Percentiles rank a stretch among this genome's conserved stretches.
These are phyloP conservation scores for Xylariaceae sp. DNA, from an alignment of 2,329 filamentous ascomycete genomes.

Conservation along the genomic window DNA sequence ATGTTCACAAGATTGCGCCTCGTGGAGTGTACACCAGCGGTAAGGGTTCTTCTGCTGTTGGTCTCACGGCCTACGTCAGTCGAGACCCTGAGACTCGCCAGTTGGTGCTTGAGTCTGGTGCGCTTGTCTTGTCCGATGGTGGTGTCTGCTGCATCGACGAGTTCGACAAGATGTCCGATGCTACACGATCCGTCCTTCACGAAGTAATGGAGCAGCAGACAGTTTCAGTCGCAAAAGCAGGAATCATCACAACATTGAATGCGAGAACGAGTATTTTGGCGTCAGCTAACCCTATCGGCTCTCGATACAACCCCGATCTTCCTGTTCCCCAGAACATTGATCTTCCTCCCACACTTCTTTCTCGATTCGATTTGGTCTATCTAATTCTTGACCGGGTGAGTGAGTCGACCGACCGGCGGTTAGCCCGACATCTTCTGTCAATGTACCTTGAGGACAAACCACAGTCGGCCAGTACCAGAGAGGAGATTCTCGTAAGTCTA, in stretches of 20 bases:
- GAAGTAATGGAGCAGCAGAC: constrained; percentile 89
- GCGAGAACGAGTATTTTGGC: constrained; percentile 92
- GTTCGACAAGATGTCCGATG: constrained; percentile 81
- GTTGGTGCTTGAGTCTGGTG: constrained; percentile 74
- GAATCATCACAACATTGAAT: constrained; percentile 95
- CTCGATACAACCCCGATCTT: constrained; percentile 92
- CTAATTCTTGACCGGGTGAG: constrained; percentile 92
- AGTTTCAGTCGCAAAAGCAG: constrained; percentile 80
- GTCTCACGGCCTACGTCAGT: constrained; percentile 76
- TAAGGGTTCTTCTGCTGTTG: constrained; percentile 74
- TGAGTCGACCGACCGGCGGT: constrained; percentile 78
- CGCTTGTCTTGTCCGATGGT: constrained; percentile 72
- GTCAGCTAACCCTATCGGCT: constrained; percentile 95
- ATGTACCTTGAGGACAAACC: constrained; percentile 97
- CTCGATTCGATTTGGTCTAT: constrained; percentile 95
- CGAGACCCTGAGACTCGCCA: constrained; percentile 75
- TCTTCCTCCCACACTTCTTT: constrained; percentile 87
- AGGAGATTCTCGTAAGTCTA: constrained; percentile 72
- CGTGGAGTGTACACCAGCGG: constrained; percentile 78
- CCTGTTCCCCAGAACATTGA: constrained; percentile 98
- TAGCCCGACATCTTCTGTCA: constrained; percentile 87
- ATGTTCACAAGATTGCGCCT: constrained; percentile 96
- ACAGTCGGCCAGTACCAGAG: constrained; percentile 66
- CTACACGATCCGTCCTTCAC: constrained; percentile 73
- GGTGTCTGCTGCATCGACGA: constrained; percentile 82